A percentile compares a stretch with the other conserved stretches of the same genome.
phyloP scores from a whole-genome alignment of 2,329 filamentous ascomycete genomes.

The Microcyclosporella mali region DNA sequence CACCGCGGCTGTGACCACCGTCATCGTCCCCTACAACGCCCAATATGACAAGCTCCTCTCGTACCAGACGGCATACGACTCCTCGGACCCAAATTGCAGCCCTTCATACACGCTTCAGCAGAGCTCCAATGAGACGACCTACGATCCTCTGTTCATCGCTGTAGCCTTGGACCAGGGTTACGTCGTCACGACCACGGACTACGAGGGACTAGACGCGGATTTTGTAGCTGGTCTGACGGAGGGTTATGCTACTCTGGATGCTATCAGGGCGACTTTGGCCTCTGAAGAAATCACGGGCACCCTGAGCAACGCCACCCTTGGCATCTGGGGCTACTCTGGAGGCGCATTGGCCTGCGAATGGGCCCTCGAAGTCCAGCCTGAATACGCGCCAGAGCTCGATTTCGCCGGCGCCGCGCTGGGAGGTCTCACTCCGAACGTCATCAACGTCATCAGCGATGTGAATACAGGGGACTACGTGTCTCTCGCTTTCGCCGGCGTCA shows the following conservation, averaged over 20 bases:
- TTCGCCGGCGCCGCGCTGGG: conserved; percentile 29
- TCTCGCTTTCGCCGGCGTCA: conserved; percentile 21
- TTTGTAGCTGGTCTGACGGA: conserved; percentile 22
- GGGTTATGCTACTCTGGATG: conserved; percentile 26
- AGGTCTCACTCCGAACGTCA: conserved; percentile 29
- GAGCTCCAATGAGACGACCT: conserved; percentile 4
- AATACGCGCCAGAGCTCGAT: conserved; percentile 27
- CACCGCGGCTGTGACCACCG: conserved; percentile 11
- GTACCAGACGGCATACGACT: conserved; percentile 24
- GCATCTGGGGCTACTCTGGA: conserved; percentile 45
- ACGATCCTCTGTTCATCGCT: conserved; percentile 7
- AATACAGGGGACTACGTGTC: conserved; percentile 23
- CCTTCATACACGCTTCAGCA: conserved; percentile 31
- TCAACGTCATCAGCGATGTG: conserved; percentile 20
- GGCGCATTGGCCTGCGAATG: conserved; percentile 48
- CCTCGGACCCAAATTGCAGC: conserved; percentile 33
- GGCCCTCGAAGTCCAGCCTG: conserved; percentile 32
- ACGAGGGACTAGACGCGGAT: conserved; percentile 23
- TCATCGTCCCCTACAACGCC: conserved; percentile 12
- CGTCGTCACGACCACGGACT: conserved; percentile 23
- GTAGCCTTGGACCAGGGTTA: conserved; percentile 20
- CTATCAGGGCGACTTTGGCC: conserved; percentile 22
- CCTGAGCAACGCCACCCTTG: background rate
- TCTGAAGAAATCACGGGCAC: conserved; percentile 3
- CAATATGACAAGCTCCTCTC: conserved; percentile 10